These are phyloP conservation scores for Orbilia oligospora DNA, from an alignment of 2,329 filamentous ascomycete genomes.

Conservation along the genomic window DNA sequence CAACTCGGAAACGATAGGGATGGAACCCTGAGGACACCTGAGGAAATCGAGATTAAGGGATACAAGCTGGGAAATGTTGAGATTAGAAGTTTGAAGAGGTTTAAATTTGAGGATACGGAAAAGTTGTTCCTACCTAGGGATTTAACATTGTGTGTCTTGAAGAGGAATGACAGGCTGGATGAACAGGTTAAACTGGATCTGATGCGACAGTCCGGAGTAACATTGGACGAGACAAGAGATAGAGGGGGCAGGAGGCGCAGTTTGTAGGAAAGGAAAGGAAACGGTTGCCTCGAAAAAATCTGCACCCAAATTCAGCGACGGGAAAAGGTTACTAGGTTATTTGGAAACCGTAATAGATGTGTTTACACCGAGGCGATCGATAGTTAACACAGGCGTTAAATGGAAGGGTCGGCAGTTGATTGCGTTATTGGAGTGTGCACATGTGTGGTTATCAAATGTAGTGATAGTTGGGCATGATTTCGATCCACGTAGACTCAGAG, in stretches of 20 bases:
- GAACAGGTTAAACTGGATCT: neutral
- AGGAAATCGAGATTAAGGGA: conserved; percentile 9
- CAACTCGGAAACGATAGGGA: neutral
- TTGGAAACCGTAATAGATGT: too few species aligned
- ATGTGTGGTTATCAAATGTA: too few species aligned
- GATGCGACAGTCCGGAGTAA: neutral
- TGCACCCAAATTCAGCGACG: too few species aligned
- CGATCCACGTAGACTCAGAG: too few species aligned
- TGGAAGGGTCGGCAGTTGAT: too few species aligned
- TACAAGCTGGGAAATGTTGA: conserved; percentile 1
- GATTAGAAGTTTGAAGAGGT: neutral
- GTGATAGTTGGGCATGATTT: too few species aligned
- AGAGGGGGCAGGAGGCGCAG: neutral
- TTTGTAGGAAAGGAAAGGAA: neutral
- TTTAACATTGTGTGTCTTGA: conserved; percentile 4
- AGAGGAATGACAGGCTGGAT: neutral
- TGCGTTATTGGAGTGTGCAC: too few species aligned
- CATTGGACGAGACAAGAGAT: neutral
- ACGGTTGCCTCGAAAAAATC: neutral
- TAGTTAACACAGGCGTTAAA: too few species aligned
- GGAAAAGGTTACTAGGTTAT: too few species aligned
- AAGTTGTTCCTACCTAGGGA: conserved; percentile 14
- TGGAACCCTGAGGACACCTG: neutral
- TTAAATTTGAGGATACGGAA: conserved; percentile 20
- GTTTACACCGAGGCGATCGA: too few species aligned